Evolutionary conservation across 1,284 basidiomycete genomes (phyloP).

Genomic region (Leccinum pallidistipes): DNA sequence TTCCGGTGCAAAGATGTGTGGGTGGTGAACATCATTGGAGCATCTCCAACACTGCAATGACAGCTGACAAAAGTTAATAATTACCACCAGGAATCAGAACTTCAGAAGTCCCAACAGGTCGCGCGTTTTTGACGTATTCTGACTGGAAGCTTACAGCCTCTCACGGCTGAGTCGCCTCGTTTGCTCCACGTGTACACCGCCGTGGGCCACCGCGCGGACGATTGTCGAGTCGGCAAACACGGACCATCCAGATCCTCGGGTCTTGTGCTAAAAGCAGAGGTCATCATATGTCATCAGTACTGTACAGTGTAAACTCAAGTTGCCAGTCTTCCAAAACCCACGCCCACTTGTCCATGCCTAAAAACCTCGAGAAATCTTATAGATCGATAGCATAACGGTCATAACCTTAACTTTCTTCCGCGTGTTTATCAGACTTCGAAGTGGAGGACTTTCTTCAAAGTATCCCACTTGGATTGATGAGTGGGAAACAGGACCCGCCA

Average conservation of each 20-base stretch:
- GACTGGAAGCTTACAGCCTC: conserved; percentile 7
- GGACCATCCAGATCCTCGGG: background rate
- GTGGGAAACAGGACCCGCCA: conserved; percentile 33
- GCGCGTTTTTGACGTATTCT: conserved; percentile 21
- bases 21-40: background rate
- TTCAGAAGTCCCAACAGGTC: conserved; percentile 6
- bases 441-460: conserved; percentile 31
- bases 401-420: conserved; percentile 13
- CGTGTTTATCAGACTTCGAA: conserved; percentile 25
- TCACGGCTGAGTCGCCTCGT: conserved; percentile 13
- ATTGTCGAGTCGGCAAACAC: background rate
- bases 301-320: conserved; percentile 27
- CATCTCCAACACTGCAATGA: conserved; percentile 10
- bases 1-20: conserved; percentile 5
- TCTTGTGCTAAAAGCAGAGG: conserved; percentile 5
- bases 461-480: conserved; percentile 35
- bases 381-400: conserved; percentile 23
- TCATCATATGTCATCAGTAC: conserved; percentile 25
- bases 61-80: conserved; percentile 1
- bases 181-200: conserved; percentile 17
- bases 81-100: conserved; percentile 9
- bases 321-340: conserved; percentile 9
- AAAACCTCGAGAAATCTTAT: conserved; percentile 15
- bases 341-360: conserved; percentile 16
- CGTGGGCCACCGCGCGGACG: background rate